Percentiles rank a stretch among this genome's conserved stretches.
These are phyloP conservation scores for Eimeria maxima DNA, from an alignment of 169 alveolate species.

Conservation along the genomic window DNA sequence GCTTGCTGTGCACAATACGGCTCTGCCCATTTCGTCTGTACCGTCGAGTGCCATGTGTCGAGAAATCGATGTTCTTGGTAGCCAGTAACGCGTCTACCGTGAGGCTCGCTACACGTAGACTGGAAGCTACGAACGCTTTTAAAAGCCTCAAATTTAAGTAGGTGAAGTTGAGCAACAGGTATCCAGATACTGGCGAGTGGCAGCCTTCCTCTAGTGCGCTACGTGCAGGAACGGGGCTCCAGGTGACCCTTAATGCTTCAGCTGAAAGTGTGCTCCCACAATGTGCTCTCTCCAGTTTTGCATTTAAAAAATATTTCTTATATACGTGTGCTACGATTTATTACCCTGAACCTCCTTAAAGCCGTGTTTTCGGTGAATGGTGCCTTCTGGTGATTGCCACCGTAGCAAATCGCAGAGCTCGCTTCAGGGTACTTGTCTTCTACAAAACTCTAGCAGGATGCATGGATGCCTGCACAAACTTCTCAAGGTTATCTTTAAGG, in stretches of 20 bases:
- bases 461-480: neutral
- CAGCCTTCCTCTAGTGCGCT: neutral
- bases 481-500: neutral
- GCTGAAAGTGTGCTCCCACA: neutral
- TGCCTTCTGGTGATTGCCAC: neutral
- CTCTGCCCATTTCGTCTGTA: neutral
- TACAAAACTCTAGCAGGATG: neutral
- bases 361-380: neutral
- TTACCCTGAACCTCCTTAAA: neutral
- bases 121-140: neutral
- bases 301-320: neutral
- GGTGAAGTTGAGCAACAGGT: too few relatives aligned
- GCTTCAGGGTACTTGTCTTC: neutral
- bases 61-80: neutral
- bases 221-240: conserved; percentile 42
- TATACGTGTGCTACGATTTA: neutral
- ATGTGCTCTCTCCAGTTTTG: too few relatives aligned
- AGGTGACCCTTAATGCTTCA: conserved; percentile 39
- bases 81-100: neutral
- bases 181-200: neutral
- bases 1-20: neutral
- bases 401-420: neutral
- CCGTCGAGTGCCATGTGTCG: neutral
- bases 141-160: neutral
- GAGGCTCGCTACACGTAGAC: neutral